Percentiles rank a stretch among this genome's conserved stretches.
phyloP scores from a whole-genome alignment of 495 filamentous ascomycete genomes.

The Trichoderma virens region DNA sequence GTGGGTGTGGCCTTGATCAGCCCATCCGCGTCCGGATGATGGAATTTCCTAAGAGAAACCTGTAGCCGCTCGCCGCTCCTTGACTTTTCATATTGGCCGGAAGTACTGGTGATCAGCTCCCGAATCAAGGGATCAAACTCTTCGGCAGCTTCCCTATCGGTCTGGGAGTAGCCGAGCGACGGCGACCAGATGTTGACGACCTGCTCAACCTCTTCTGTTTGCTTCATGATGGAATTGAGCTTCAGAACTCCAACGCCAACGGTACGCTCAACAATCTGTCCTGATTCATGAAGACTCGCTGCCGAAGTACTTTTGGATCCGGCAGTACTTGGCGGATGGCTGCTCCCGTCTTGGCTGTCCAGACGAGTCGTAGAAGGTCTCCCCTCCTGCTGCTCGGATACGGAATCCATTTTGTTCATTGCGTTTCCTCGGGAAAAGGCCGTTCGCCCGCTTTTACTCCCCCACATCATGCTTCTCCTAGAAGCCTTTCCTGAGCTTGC shows the following conservation, averaged over 20 bases:
- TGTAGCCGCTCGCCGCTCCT: slow-evolving; percentile 63
- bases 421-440: slow-evolving; percentile 38
- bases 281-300: not conserved
- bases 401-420: slow-evolving; percentile 35
- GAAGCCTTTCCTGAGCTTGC: slow-evolving; percentile 45
- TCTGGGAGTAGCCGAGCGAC: slow-evolving; percentile 31
- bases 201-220: slow-evolving; percentile 69
- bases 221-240: slow-evolving; percentile 66
- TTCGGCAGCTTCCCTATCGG: slow-evolving; percentile 48
- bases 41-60: slow-evolving; percentile 69
- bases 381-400: slow-evolving; percentile 42
- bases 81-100: slow-evolving; percentile 64
- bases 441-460: slow-evolving; percentile 43
- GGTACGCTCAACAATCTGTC: slow-evolving; percentile 43
- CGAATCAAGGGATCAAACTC: slow-evolving; percentile 71
- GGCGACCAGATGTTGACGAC: slow-evolving; percentile 70
- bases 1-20: slow-evolving; percentile 85
- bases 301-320: slow-evolving; percentile 34
- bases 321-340: slow-evolving; percentile 46
- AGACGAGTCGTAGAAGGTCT: slow-evolving; percentile 20
- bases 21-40: slow-evolving; percentile 62
- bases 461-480: slow-evolving; percentile 82
- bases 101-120: slow-evolving; percentile 64
- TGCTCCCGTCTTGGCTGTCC: slow-evolving; percentile 35
- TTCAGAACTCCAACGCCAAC: slow-evolving; percentile 79